These are phyloP conservation scores for Aspergillus sp. DNA, from an alignment of 2,329 filamentous ascomycete species.

Conservation along the genomic window DNA sequence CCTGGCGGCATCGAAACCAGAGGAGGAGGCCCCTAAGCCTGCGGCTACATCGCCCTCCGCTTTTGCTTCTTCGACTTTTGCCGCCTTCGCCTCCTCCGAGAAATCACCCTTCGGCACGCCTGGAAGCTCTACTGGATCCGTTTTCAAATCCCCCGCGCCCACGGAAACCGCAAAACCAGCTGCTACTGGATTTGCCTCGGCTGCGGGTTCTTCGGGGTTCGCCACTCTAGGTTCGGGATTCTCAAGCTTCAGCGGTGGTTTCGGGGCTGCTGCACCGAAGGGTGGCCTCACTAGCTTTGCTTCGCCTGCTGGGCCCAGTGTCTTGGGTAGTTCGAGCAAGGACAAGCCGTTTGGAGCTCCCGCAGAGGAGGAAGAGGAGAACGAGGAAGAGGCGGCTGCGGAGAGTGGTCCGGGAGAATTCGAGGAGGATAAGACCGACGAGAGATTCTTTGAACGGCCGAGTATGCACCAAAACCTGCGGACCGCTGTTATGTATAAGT, in stretches of 20 bases:
- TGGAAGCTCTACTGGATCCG: constrained; percentile 46
- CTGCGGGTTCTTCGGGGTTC: constrained; percentile 37
- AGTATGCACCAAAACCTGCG: constrained; percentile 51
- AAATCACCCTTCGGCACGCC: constrained; percentile 65
- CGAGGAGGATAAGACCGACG: constrained; percentile 48
- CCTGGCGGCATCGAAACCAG: constrained; percentile 29
- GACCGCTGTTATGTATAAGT: constrained; percentile 25
- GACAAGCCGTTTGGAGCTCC: constrained; percentile 74
- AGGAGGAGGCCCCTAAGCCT: constrained; percentile 21
- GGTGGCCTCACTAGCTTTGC: constrained; percentile 67
- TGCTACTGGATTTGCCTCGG: constrained; percentile 30
- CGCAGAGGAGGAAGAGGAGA: constrained; percentile 51
- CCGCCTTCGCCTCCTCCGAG: constrained; percentile 61
- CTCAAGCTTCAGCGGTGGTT: constrained; percentile 43
- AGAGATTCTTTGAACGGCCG: constrained; percentile 57
- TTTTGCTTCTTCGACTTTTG: constrained; percentile 68
- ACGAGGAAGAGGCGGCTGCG: constrained; percentile 52
- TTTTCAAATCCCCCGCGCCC: constrained; percentile 34
- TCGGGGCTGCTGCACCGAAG: constrained; percentile 48
- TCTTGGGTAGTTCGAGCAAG: constrained; percentile 38
- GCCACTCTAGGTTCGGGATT: constrained; percentile 37
- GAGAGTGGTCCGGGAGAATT: constrained; percentile 50
- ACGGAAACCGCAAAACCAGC: constrained; percentile 21
- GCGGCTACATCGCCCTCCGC: constrained; percentile 56
- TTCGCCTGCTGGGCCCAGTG: constrained; percentile 53